A percentile compares a stretch with the other conserved stretches of the same genome.
Evolutionary conservation across 495 filamentous ascomycete genomes (phyloP).

Genomic region (Penicillium coffeae): DNA sequence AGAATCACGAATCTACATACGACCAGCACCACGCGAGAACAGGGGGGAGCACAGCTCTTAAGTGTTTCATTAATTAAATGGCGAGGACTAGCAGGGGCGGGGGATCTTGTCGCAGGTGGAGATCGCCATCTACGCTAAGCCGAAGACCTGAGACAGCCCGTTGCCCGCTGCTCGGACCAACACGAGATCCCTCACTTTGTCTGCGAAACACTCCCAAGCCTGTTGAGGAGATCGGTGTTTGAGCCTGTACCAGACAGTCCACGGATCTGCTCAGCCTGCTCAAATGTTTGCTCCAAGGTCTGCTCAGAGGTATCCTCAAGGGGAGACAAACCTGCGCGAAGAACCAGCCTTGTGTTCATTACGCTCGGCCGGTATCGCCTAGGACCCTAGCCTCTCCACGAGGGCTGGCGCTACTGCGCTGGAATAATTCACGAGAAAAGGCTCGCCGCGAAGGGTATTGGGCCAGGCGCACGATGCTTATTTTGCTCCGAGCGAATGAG

Average conservation of each 20-base stretch:
- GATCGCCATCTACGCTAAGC: not conserved
- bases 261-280: too few species aligned
- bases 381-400: too few species aligned
- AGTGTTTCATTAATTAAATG: not conserved
- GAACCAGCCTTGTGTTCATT: not conserved
- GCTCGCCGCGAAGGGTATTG: not conserved
- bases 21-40: not conserved
- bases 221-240: too few species aligned
- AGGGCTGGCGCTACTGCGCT: too few species aligned
- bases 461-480: conserved; percentile 28
- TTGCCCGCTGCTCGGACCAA: not conserved
- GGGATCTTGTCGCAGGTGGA: not conserved
- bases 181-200: not conserved
- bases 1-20: conserved; percentile 11
- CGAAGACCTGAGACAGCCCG: not conserved
- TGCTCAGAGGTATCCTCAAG: too few species aligned
- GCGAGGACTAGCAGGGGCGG: not conserved
- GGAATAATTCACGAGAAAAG: not conserved
- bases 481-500: conserved; percentile 28
- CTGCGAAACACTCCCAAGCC: too few species aligned
- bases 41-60: not conserved
- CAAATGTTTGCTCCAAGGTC: too few species aligned
- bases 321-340: too few species aligned
- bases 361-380: not conserved
- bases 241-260: too few species aligned